Percentiles rank a stretch among this genome's conserved stretches.
Conservation (phyloP, 2,329 filamentous ascomycete genomes). For the Neofusicoccum umdonicola region DNA sequence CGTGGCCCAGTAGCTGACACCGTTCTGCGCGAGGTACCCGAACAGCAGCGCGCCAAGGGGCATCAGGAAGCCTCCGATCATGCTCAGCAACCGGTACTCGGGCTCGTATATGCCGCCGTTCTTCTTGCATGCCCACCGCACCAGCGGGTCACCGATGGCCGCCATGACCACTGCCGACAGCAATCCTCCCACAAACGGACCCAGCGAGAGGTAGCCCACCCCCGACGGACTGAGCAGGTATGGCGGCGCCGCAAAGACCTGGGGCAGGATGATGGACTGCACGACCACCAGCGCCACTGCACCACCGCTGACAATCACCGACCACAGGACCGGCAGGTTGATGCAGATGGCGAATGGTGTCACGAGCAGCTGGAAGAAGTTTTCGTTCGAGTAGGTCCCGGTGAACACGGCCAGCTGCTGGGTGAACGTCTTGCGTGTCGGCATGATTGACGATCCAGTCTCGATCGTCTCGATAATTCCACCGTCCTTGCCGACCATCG, state of each 20-base stretch:
- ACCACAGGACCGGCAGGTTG: conserved; percentile 53
- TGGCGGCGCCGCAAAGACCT: conserved; percentile 39
- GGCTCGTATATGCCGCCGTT: conserved; percentile 29
- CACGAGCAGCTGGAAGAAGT: conserved; percentile 38
- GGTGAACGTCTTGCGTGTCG: conserved; percentile 34
- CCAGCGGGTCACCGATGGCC: conserved; percentile 26
- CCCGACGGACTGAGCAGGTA: conserved; percentile 45
- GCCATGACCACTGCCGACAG: conserved; percentile 43
- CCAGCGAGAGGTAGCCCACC: conserved; percentile 45
- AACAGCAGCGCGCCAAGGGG: conserved; percentile 42
- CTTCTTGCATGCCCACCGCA: conserved; percentile 23
- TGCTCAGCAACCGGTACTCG: conserved; percentile 24
- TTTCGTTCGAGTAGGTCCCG: conserved; percentile 38
- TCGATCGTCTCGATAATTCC: conserved; percentile 8
- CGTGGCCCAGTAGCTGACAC: conserved; percentile 28
- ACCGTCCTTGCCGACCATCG: neutral
- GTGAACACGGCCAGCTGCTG: conserved; percentile 40
- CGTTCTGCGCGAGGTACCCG: conserved; percentile 30
- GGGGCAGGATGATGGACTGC: conserved; percentile 43
- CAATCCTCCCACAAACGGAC: conserved; percentile 33
- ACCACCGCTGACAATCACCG: conserved; percentile 48
- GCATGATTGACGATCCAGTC: neutral
- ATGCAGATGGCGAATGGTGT: conserved; percentile 51
- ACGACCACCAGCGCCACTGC: conserved; percentile 45
- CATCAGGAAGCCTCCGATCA: conserved; percentile 19